phyloP scores from a whole-genome alignment of 345 rosid species.

The Murraya koenigii region DNA sequence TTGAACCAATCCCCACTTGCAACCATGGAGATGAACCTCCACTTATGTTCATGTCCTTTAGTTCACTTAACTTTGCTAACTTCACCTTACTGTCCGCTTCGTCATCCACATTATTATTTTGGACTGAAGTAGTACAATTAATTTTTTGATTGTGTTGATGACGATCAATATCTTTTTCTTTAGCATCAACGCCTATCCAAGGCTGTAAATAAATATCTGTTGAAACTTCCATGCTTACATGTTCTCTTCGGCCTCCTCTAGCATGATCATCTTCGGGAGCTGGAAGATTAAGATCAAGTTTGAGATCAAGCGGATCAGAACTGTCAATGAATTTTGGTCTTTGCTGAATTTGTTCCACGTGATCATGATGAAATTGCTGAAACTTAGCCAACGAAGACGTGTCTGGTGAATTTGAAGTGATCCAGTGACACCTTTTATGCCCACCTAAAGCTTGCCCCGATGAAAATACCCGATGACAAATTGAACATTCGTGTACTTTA shows the following conservation, averaged over 20 bases:
- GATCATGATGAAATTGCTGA: slow-evolving; percentile 53
- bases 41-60: slow-evolving; percentile 45
- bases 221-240: slow-evolving; percentile 23
- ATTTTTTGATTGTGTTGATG: slow-evolving; percentile 3
- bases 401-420: slow-evolving; percentile 68
- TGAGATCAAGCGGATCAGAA: slow-evolving; percentile 45
- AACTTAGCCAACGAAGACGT: slow-evolving; percentile 49
- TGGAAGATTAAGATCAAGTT: slow-evolving; percentile 72
- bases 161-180: slow-evolving; percentile 23
- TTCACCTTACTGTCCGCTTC: slow-evolving; percentile 64
- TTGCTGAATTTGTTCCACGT: slow-evolving; percentile 47
- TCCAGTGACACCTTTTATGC: slow-evolving; percentile 98
- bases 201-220: slow-evolving; percentile 43
- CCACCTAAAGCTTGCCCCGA: slow-evolving; percentile 98
- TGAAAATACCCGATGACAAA: slow-evolving; percentile 85
- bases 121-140: slow-evolving; percentile 15
- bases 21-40: slow-evolving; percentile 69
- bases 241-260: slow-evolving; percentile 10
- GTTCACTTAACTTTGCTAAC: slow-evolving; percentile 60
- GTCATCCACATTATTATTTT: slow-evolving; percentile 37
- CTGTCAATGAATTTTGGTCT: slow-evolving; percentile 32
- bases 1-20: slow-evolving; percentile 78
- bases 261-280: slow-evolving; percentile 32
- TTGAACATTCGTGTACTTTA: slow-evolving; percentile 88
- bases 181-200: slow-evolving; percentile 36